Evolutionary conservation across 352 stramenopile genomes (phyloP).

Genomic region (Globisporangium paroecandrum): DNA sequence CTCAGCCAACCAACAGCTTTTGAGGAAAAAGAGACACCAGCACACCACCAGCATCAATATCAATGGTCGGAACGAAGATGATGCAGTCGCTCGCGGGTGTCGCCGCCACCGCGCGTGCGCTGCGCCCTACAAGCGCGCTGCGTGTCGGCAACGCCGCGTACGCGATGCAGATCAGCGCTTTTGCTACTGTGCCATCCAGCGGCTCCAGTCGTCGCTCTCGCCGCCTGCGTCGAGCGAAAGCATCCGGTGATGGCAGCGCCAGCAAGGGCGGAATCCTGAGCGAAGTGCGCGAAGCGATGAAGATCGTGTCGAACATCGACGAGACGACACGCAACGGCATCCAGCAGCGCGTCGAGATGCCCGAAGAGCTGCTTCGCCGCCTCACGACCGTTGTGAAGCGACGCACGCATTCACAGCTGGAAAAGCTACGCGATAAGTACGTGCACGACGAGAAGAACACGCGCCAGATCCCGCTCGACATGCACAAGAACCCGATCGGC

Average conservation of each 20-base stretch:
- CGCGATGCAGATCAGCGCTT: conserved; percentile 9
- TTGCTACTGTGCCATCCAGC: neutral
- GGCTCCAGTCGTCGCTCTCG: conserved; percentile 39
- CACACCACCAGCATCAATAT: conserved; percentile 2
- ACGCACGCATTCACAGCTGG: conserved; percentile 79
- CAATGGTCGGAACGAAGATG: neutral
- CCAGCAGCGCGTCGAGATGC: conserved; percentile 71
- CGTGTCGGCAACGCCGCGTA: neutral
- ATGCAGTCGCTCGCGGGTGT: conserved; percentile 3
- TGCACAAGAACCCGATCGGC: conserved; percentile 71
- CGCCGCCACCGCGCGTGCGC: neutral
- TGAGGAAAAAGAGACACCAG: neutral
- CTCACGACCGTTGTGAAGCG: conserved; percentile 56
- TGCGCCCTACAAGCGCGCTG: conserved; percentile 7
- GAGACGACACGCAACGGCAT: conserved; percentile 61
- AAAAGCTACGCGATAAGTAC: conserved; percentile 58
- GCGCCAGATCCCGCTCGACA: conserved; percentile 62
- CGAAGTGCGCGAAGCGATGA: conserved; percentile 34
- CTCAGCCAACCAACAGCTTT: conserved; percentile 6
- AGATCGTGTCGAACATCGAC: conserved; percentile 58
- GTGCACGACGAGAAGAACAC: conserved; percentile 41
- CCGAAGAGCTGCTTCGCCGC: conserved; percentile 51
- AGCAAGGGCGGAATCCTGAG: conserved; percentile 20
- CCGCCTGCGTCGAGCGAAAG: conserved; percentile 36
- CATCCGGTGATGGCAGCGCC: conserved; percentile 3